Conservation (phyloP, 1,284 basidiomycete genomes). For the Termitomyces sp. region DNA sequence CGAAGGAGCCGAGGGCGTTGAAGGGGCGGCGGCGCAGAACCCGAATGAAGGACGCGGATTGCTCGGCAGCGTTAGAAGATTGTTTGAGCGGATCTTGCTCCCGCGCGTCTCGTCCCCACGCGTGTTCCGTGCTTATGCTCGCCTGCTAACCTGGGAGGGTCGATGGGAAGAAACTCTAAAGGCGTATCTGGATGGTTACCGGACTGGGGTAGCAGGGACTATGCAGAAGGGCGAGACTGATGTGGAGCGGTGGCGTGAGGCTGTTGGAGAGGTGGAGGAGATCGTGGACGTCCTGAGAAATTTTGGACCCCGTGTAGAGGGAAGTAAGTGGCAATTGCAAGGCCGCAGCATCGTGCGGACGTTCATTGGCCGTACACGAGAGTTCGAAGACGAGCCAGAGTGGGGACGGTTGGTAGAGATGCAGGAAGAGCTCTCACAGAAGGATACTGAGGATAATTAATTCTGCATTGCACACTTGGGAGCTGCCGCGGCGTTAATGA, state of each 20-base stretch:
- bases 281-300: constrained; percentile 80
- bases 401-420: constrained; percentile 67
- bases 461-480: background rate
- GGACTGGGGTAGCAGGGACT: constrained; percentile 65
- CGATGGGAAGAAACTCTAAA: constrained; percentile 76
- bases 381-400: constrained; percentile 85
- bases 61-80: constrained; percentile 54
- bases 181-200: constrained; percentile 80
- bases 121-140: constrained; percentile 77
- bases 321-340: constrained; percentile 74
- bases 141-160: constrained; percentile 69
- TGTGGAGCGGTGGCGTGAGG: constrained; percentile 63
- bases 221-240: constrained; percentile 66
- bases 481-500: constrained; percentile 14
- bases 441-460: constrained; percentile 10
- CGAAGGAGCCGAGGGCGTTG: constrained; percentile 23
- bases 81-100: constrained; percentile 78
- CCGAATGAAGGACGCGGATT: constrained; percentile 69
- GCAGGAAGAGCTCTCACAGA: constrained; percentile 46
- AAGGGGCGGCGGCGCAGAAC: constrained; percentile 27
- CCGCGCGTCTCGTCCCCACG: constrained; percentile 69
- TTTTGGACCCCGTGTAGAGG: constrained; percentile 66
- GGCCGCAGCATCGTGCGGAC: constrained; percentile 83
- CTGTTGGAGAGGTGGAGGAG: constrained; percentile 74
- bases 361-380: constrained; percentile 78